phyloP scores from a whole-genome alignment of 495 filamentous ascomycete genomes.

The Daldinia bambusicola region DNA sequence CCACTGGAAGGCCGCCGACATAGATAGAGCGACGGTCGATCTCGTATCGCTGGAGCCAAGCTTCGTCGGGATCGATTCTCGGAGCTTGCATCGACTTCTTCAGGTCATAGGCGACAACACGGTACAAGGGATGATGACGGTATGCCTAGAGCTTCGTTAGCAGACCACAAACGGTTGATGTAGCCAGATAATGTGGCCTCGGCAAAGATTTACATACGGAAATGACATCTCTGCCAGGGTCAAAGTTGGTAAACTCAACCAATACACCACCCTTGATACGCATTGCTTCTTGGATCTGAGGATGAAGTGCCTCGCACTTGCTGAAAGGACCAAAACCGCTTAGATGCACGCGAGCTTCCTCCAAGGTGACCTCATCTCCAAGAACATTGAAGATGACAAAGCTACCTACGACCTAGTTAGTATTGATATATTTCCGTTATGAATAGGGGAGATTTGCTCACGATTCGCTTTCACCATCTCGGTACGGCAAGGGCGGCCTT shows the following conservation, averaged over 20 bases:
- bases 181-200: not conserved
- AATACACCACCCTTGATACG: conserved; percentile 59
- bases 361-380: conserved; percentile 52
- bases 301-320: conserved; percentile 47
- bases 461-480: conserved; percentile 67
- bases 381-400: conserved; percentile 60
- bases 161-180: not conserved
- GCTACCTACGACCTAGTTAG: conserved; percentile 53
- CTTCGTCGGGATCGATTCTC: conserved; percentile 44
- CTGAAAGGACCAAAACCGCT: conserved; percentile 52
- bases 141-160: conserved; percentile 44
- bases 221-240: conserved; percentile 52
- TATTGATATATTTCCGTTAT: not conserved
- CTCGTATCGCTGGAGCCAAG: conserved; percentile 55
- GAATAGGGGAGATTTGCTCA: conserved; percentile 48
- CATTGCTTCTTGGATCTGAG: conserved; percentile 41
- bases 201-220: conserved; percentile 47
- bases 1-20: conserved; percentile 59
- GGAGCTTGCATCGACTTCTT: conserved; percentile 40
- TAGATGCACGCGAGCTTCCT: conserved; percentile 58
- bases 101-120: conserved; percentile 51
- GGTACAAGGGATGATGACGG: conserved; percentile 41
- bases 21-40: conserved; percentile 63
- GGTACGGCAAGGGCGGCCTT: conserved; percentile 67
- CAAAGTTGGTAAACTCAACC: conserved; percentile 61